phyloP scores from a whole-genome alignment of 805 yeast genomes.

The Saccharomycopsis lassenensis region DNA sequence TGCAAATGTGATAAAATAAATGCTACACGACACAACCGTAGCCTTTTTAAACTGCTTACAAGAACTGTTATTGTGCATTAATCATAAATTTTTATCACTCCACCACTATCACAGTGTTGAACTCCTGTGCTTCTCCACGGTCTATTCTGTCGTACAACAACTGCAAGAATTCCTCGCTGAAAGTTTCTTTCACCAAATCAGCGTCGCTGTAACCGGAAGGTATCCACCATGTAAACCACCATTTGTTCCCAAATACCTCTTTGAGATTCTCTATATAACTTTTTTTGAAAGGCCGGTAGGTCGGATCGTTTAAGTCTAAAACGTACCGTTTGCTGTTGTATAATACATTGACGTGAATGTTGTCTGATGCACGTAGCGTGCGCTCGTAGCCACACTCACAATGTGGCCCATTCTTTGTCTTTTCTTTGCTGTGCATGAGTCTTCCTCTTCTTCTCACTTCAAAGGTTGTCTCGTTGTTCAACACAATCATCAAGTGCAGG shows the following conservation, averaged over 20 bases:
- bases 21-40: no score
- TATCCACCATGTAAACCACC: constrained; percentile 9
- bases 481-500: constrained; percentile 13
- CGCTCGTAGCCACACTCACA: no score
- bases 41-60: no score
- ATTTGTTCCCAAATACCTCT: constrained; percentile 9
- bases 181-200: constrained; percentile 3
- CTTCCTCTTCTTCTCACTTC: constrained; percentile 4
- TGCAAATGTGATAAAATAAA: no score
- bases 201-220: constrained; percentile 3
- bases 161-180: constrained; percentile 12
- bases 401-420: neutral
- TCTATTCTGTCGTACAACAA: constrained; percentile 8
- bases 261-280: constrained; percentile 5
- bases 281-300: constrained; percentile 11
- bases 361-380: no score
- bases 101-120: constrained; percentile 4
- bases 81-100: no score
- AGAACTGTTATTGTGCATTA: no score
- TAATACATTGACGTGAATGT: constrained; percentile 8
- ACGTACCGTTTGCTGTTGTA: constrained; percentile 7
- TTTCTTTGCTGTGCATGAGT: neutral
- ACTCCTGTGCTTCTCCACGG: constrained; percentile 4
- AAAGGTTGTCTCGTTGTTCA: constrained; percentile 14
- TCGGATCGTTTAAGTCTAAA: constrained; percentile 1